phyloP scores from a whole-genome alignment of 148 eudicot species.

The Nepenthes gracilis region DNA sequence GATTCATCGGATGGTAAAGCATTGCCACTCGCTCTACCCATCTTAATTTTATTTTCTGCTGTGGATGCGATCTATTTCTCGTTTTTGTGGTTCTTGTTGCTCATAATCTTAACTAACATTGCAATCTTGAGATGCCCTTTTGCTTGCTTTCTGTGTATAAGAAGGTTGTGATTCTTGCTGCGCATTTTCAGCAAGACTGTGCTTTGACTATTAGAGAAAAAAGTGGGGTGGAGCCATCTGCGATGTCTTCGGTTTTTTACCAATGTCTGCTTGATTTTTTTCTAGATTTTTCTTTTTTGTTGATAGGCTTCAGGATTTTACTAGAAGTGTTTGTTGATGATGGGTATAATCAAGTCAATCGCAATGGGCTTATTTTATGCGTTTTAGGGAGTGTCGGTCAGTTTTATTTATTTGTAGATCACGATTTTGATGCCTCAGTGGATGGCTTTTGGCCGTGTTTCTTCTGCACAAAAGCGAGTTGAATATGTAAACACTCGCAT shows the following conservation, averaged over 20 bases:
- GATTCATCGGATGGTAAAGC: slow-evolving; percentile 61
- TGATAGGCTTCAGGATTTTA: background rate
- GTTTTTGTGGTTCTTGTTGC: slow-evolving; percentile 5
- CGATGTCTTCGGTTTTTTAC: background rate
- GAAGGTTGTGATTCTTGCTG: background rate
- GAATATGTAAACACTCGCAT: background rate
- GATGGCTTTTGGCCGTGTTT: background rate
- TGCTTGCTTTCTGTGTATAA: slow-evolving; percentile 2
- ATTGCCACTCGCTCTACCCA: background rate
- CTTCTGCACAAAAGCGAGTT: background rate
- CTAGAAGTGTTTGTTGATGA: background rate
- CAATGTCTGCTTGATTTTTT: background rate
- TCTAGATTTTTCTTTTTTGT: background rate
- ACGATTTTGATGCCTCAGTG: background rate
- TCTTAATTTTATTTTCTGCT: background rate
- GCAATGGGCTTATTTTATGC: background rate
- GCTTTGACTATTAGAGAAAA: too few relatives aligned
- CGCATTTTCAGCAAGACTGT: background rate
- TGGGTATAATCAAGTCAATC: background rate
- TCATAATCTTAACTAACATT: slow-evolving; percentile 7
- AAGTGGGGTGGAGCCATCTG: too few relatives aligned
- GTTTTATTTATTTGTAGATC: background rate
- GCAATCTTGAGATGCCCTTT: background rate
- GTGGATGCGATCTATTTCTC: slow-evolving; percentile 1
- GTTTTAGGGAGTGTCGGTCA: background rate